These are phyloP conservation scores for Apiospora aurea DNA, from an alignment of 2,329 filamentous ascomycete species.

Conservation along the genomic window DNA sequence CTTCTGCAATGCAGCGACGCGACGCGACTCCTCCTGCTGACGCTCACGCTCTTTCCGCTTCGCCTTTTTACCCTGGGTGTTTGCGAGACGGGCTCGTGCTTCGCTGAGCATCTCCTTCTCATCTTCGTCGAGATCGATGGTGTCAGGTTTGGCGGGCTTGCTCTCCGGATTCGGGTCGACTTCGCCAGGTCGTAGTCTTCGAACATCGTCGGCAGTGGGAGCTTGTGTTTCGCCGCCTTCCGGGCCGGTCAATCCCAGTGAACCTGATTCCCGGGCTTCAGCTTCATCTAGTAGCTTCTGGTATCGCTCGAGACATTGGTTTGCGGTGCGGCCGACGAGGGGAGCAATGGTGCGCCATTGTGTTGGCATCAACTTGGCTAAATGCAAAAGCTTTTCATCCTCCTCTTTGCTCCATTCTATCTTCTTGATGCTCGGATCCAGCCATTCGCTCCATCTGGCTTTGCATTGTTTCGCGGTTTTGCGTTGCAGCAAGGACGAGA, in stretches of 20 bases:
- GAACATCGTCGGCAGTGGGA: constrained; percentile 90
- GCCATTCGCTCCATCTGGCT: constrained; percentile 97
- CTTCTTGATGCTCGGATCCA: constrained; percentile 97
- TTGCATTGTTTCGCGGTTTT: constrained; percentile 99
- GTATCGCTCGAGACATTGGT: constrained; percentile 96
- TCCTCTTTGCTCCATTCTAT: constrained; percentile 99
- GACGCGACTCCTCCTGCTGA: constrained; percentile 91
- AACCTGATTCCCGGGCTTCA: constrained; percentile 83
- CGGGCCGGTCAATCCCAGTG: constrained; percentile 83
- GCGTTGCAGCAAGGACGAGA: constrained; percentile 93
- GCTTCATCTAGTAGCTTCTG: constrained; percentile 96
- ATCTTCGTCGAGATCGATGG: constrained; percentile 97
- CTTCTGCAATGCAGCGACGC: constrained; percentile 91
- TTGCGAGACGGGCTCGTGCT: constrained; percentile 92
- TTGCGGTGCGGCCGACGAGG: constrained; percentile 94
- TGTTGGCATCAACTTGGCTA: constrained; percentile 98
- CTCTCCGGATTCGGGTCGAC: constrained; percentile 97
- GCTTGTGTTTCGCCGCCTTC: constrained; percentile 87
- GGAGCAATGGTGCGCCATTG: constrained; percentile 99
- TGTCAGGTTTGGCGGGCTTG: constrained; percentile 93
- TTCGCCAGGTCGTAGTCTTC: constrained; percentile 87
- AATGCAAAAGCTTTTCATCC: constrained; percentile 94
- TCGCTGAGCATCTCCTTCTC: constrained; percentile 99
- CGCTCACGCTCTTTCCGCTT: constrained; percentile 96
- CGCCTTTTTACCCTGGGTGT: constrained; percentile 98